Conservation (phyloP, 1,284 basidiomycete genomes). For the Earliella scabrosa region DNA sequence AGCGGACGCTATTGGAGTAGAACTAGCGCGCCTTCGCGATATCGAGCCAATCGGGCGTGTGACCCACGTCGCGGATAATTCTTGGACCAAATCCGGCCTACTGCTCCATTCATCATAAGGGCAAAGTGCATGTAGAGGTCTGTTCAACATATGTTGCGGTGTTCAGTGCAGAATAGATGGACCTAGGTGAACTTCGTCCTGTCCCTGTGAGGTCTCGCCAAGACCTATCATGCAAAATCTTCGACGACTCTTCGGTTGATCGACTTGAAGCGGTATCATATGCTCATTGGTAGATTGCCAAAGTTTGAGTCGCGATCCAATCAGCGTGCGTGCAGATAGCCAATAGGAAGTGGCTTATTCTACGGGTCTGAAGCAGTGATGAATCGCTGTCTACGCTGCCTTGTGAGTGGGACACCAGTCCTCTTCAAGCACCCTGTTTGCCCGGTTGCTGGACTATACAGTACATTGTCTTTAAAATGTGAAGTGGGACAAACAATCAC, state of each 20-base stretch:
- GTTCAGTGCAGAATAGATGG: not conserved
- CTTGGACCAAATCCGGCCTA: conserved; percentile 14
- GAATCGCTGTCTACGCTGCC: no score
- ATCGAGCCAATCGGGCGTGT: conserved; percentile 8
- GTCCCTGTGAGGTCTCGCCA: not conserved
- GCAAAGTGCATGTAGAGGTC: not conserved
- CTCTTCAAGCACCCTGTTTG: not conserved
- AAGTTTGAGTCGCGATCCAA: not conserved
- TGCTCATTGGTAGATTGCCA: no score
- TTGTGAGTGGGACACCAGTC: not conserved
- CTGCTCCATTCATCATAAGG: not conserved
- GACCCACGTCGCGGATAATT: conserved; percentile 3
- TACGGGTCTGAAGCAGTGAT: no score
- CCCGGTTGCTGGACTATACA: no score
- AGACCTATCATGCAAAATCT: not conserved
- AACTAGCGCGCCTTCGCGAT: not conserved
- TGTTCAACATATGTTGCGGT: not conserved
- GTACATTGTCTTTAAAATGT: no score
- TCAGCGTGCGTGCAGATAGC: not conserved
- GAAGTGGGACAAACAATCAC: no score
- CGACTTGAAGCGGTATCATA: no score
- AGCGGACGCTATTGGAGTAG: conserved; percentile 1
- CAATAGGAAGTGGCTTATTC: no score
- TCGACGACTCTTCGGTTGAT: conserved; percentile 10
- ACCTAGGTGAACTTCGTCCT: not conserved